These are phyloP conservation scores for Vigna trinervia DNA, from an alignment of 306 rosid species.

Conservation along the genomic window DNA sequence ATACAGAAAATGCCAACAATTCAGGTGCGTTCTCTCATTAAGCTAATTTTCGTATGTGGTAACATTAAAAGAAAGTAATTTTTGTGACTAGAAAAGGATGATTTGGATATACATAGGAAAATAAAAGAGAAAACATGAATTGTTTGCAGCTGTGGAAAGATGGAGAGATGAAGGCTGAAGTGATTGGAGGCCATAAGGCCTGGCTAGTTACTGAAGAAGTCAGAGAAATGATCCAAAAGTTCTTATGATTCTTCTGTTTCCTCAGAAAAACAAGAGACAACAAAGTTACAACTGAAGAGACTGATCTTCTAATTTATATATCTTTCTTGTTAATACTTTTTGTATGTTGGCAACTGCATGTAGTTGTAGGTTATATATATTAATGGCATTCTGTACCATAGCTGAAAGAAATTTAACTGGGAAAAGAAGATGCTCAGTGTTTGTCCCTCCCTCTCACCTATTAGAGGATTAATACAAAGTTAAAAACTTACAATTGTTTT, in stretches of 20 bases:
- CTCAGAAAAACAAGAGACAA: neutral
- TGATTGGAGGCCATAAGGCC: constrained; percentile 85
- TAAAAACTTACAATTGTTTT: neutral
- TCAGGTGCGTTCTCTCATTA: constrained; percentile 63
- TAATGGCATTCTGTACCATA: neutral
- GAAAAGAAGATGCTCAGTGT: constrained; percentile 13
- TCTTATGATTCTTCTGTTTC: constrained; percentile 38
- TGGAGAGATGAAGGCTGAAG: constrained; percentile 90
- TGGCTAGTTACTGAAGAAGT: constrained; percentile 94
- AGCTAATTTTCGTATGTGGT: neutral
- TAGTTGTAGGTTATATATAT: constrained; percentile 31
- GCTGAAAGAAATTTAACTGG: neutral
- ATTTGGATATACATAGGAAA: constrained; percentile 10
- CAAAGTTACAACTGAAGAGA: neutral
- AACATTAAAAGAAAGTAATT: neutral
- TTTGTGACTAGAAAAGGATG: neutral
- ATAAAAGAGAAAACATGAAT: constrained; percentile 1
- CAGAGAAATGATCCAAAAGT: constrained; percentile 74
- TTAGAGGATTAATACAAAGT: neutral
- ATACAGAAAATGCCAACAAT: constrained; percentile 95
- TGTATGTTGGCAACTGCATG: constrained; percentile 9
- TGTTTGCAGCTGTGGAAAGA: constrained; percentile 85
- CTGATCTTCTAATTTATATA: neutral
- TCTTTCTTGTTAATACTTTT: neutral
- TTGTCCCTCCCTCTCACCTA: neutral